Evolutionary conservation across 305 asterid species (phyloP), one percentile per base, ranked within the genome.

Genomic region (Solanum hybrid): DNA sequence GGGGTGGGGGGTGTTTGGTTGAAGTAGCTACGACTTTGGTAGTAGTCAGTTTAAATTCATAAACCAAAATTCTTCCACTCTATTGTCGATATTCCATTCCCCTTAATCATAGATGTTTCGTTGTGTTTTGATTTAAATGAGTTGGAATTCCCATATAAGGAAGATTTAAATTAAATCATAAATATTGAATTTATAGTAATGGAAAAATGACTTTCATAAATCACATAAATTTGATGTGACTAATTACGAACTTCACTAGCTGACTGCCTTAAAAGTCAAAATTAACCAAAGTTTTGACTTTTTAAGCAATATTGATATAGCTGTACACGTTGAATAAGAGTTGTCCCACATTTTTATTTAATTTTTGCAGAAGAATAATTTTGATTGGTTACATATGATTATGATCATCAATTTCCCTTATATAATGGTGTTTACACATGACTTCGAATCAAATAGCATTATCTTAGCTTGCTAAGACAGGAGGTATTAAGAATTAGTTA

Each of bases 251-350:
- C 42, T 57, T 84, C 74, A 31, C 88, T 85, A 31, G 46, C 88
- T 85, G 88, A 57, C 76, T 31, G 76, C 18, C 90, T 75, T 39
- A 36, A 89, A 91, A 92, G 92, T 93, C 95, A 91, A 92, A 78
- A n/a, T 31, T 33, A 89, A 76, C 90, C 74, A 37, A 31, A 81
- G 71, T 26, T 87, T 91, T 93, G 92, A 92, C 76, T 92, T 90
- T 89, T 81, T 39, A 79, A 86, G 35, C 36, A 28, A 78, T n/a
- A 20, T 18, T 8, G 89, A 88, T 88, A 89, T 88, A 80, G 89
- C 89, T 90, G 91, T 89, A 89, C 90, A 89, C 89, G 80, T 75
- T 90, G 87, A 29, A 31, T 84, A 5, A 31, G 42, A 22, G 87
- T 31, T 31, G 88, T 85, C 42, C 88, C 22, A 85, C 75, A 85